These are phyloP conservation scores for Quercus lobata DNA, from an alignment of 331 rosid species.

Conservation along the genomic window DNA sequence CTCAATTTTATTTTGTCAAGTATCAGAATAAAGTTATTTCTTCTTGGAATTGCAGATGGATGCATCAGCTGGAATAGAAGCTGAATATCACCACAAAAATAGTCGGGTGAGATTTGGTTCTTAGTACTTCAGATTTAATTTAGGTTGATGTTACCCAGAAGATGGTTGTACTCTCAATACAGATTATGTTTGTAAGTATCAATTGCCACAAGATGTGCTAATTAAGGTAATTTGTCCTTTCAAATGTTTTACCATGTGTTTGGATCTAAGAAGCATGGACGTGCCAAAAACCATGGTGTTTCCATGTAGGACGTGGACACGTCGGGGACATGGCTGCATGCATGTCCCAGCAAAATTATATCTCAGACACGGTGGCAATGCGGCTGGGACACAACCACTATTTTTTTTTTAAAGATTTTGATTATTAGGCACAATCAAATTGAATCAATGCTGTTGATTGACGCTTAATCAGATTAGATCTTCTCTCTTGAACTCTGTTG, in stretches of 20 bases:
- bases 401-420: too few relatives aligned
- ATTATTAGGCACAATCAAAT: too few relatives aligned
- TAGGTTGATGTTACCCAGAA: background rate
- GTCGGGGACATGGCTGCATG: too few relatives aligned
- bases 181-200: background rate
- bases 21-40: slow-evolving; percentile 12
- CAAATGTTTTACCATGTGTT: background rate
- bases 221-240: background rate
- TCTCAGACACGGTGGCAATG: too few relatives aligned
- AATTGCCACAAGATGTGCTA: background rate
- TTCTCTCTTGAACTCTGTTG: too few relatives aligned
- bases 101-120: slow-evolving; percentile 51
- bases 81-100: slow-evolving; percentile 87
- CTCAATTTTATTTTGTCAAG: background rate
- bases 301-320: too few relatives aligned
- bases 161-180: background rate
- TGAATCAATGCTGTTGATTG: too few relatives aligned
- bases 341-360: too few relatives aligned
- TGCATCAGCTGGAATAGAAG: slow-evolving; percentile 83
- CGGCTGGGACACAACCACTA: too few relatives aligned
- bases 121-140: background rate
- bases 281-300: too few relatives aligned
- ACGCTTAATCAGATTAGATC: too few relatives aligned
- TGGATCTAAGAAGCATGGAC: too few relatives aligned
- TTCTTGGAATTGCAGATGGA: slow-evolving; percentile 67